Evolutionary conservation across 108 stramenopile genomes (phyloP).

Genomic region (Cyclostephanos tholiformis): DNA sequence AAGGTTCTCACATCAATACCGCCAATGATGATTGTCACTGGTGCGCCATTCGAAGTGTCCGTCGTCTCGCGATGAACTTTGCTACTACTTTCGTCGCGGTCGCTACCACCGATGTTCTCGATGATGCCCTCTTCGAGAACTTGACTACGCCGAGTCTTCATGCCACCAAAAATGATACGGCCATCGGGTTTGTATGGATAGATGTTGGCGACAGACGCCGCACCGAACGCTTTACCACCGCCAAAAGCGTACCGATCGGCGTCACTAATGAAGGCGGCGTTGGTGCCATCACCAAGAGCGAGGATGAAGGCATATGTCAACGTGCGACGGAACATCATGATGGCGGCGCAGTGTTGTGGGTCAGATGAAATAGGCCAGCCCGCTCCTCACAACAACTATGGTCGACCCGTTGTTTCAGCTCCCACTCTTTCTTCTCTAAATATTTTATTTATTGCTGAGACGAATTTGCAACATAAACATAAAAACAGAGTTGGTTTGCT

Average conservation of each 20-base stretch:
- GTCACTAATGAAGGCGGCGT: background rate
- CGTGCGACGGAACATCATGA: slow-evolving; percentile 2
- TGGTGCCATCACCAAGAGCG: background rate
- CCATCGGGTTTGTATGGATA: background rate
- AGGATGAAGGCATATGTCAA: background rate
- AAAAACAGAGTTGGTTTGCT: too few species aligned
- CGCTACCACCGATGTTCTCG: background rate
- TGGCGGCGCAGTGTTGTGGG: background rate
- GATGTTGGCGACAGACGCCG: background rate
- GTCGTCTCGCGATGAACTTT: too few species aligned
- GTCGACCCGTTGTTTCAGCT: too few species aligned
- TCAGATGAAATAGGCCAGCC: too few species aligned
- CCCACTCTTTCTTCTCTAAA: too few species aligned
- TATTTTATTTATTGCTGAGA: too few species aligned
- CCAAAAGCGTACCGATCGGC: background rate
- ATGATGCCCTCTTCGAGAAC: background rate
- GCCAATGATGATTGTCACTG: too few species aligned
- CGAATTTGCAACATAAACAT: too few species aligned
- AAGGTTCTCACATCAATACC: too few species aligned
- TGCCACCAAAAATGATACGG: background rate
- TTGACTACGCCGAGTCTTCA: background rate
- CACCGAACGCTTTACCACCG: background rate
- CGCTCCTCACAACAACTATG: too few species aligned
- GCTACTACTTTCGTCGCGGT: background rate
- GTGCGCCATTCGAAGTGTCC: too few species aligned